phyloP scores from a whole-genome alignment of 148 eudicot species.

The Rheum nobile region DNA sequence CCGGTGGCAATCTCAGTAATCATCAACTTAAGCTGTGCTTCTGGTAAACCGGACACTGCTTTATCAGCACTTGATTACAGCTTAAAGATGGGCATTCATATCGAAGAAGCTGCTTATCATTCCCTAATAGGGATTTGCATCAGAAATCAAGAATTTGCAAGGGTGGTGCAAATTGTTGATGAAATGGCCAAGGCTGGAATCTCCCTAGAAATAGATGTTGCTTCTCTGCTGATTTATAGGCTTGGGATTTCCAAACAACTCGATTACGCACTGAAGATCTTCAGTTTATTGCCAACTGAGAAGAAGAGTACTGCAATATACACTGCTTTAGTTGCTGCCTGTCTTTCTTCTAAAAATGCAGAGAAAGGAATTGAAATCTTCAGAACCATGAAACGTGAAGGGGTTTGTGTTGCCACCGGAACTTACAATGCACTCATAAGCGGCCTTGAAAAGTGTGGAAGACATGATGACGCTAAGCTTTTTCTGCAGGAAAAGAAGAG shows the following conservation, averaged over 20 bases:
- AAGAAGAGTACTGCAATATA: conserved; percentile 35
- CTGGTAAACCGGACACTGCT: conserved; percentile 35
- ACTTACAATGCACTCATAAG: conserved; percentile 44
- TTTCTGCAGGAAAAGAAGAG: conserved; percentile 47
- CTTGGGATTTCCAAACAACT: conserved; percentile 48
- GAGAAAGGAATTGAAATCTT: conserved; percentile 46
- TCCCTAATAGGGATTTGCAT: conserved; percentile 50
- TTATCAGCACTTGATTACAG: conserved; percentile 43
- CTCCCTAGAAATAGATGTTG: conserved; percentile 35
- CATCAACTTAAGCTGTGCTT: conserved; percentile 35
- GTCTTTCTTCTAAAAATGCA: conserved; percentile 40
- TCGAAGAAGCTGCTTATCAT: conserved; percentile 38
- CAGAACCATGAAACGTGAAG: conserved; percentile 32
- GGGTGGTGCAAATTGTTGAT: conserved; percentile 39
- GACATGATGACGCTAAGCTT: conserved; percentile 23
- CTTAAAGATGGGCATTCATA: conserved; percentile 29
- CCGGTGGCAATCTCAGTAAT: conserved; percentile 31
- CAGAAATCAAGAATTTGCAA: conserved; percentile 35
- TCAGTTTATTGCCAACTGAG: conserved; percentile 36
- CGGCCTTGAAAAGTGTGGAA: conserved; percentile 54
- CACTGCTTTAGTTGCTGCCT: conserved; percentile 53
- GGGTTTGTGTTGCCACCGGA: conserved; percentile 29
- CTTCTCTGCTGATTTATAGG: conserved; percentile 45
- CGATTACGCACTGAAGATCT: conserved; percentile 37
- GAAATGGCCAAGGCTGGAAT: conserved; percentile 34